phyloP scores from a whole-genome alignment of 2,329 filamentous ascomycete species.

The Davidsoniella neocaledoniae region DNA sequence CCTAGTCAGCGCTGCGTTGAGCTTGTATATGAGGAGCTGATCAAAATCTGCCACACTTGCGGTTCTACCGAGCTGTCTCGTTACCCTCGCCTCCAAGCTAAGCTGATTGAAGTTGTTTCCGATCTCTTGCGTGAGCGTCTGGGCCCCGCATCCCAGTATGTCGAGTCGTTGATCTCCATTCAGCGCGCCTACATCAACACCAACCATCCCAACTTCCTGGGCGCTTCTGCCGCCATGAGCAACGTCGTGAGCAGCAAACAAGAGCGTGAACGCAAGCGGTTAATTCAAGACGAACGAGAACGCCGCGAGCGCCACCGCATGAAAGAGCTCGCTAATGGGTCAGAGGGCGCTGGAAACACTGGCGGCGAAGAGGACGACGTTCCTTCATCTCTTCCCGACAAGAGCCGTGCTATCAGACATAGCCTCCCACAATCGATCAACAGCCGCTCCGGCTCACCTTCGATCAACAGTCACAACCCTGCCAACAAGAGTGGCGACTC shows the following conservation, averaged over 20 bases:
- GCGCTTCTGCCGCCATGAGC: slow-evolving; percentile 92
- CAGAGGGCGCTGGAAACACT: slow-evolving; percentile 24
- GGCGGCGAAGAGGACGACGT: slow-evolving; percentile 23
- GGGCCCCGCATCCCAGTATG: slow-evolving; percentile 75
- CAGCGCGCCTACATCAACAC: slow-evolving; percentile 98
- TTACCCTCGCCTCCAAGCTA: slow-evolving; percentile 84
- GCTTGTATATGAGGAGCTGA: slow-evolving; percentile 94
- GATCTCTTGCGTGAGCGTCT: slow-evolving; percentile 85
- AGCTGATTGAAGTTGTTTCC: slow-evolving; percentile 95
- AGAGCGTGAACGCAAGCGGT: slow-evolving; percentile 71
- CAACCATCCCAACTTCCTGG: slow-evolving; percentile 96
- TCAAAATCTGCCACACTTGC: slow-evolving; percentile 98
- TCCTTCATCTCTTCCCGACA: slow-evolving; percentile 15
- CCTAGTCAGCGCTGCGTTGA: slow-evolving; percentile 95
- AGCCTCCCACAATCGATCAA: slow-evolving; percentile 21
- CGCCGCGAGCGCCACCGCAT: slow-evolving; percentile 67
- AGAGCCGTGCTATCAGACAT: slow-evolving; percentile 7
- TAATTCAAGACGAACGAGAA: slow-evolving; percentile 68
- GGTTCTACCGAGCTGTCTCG: slow-evolving; percentile 84
- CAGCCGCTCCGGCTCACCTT: slow-evolving; percentile 64
- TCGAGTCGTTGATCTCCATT: slow-evolving; percentile 92
- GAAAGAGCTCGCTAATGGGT: slow-evolving; percentile 72
- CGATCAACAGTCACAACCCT: slow-evolving; percentile 47
- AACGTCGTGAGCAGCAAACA: slow-evolving; percentile 91
- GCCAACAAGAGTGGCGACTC: slow-evolving; percentile 53